Conservation (phyloP, 2,329 filamentous ascomycete species). For the Fusarium sterilihyphosum region DNA sequence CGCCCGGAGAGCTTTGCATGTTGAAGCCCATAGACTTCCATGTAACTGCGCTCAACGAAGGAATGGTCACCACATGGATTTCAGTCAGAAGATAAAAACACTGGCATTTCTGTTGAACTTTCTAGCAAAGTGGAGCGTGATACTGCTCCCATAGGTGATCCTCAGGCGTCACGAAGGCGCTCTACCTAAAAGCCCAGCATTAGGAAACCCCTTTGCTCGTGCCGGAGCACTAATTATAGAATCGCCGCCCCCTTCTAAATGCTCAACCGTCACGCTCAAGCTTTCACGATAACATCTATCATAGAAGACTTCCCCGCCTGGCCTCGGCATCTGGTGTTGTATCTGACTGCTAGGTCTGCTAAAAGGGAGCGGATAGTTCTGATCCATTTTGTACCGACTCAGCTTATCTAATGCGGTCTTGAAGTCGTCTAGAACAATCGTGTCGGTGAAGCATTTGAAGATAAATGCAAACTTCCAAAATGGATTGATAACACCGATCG, state of each 20-base stretch:
- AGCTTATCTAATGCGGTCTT: conserved; percentile 62
- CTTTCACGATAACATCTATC: neutral
- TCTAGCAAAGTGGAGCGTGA: neutral
- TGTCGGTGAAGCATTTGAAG: conserved; percentile 72
- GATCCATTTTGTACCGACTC: conserved; percentile 25
- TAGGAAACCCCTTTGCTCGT: neutral
- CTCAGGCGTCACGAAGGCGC: neutral
- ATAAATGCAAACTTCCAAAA: conserved; percentile 36
- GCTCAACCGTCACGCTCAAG: neutral
- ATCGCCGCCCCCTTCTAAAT: neutral
- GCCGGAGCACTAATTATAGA: neutral
- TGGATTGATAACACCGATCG: conserved; percentile 43
- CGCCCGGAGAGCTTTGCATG: too few species aligned
- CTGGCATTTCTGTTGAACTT: neutral
- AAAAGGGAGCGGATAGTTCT: conserved; percentile 16
- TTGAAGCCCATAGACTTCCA: too few species aligned
- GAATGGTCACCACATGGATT: neutral
- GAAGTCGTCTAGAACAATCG: conserved; percentile 74
- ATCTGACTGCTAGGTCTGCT: conserved; percentile 8
- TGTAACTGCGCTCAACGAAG: neutral
- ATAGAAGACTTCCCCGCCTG: rapidly evolving
- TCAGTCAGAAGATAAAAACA: neutral
- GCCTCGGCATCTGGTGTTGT: neutral
- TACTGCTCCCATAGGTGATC: neutral
- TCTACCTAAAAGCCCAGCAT: neutral